Evolutionary conservation across 2,329 filamentous ascomycete species (phyloP), one percentile per base, ranked within the genome.

Genomic region (Botrytis sinoallii): DNA sequence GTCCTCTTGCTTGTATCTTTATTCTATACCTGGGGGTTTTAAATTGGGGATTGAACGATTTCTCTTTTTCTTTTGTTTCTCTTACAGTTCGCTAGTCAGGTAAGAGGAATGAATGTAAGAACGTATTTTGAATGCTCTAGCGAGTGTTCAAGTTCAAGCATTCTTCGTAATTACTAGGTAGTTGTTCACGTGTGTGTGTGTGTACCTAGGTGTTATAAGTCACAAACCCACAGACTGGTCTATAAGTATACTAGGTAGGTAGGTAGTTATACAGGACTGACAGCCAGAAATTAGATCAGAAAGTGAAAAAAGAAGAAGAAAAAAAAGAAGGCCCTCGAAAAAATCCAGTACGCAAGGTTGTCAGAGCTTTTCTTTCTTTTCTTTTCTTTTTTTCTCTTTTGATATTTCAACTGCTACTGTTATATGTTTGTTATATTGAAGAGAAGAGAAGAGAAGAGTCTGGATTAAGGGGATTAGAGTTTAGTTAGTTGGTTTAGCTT

Each of bases 321-420:
- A 38, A 38, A 8, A 38, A 38, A 38, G 35, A 42, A n/a, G n/a
- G 12, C 4, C 1, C 25, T n/a, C 48, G 22, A 5, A 52, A 14
- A 22, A 4, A 25, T 12, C 1, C 1, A 0, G 4, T 52, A n/a
- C 9, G 32, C 0, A 32, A 4, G 32, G n/a, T n/a, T n/a, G 22
- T n/a, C 10, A 14, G 10, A 52, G 10, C 20, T 5, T 52, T 14
- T 25, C 2, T n/a, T 52, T 22, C 7, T 35, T 35, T 35, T 40
- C 38, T 10, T 40, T 42, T 42, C 40, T 3, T 42, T 42, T 42
- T 12, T 42, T 42, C 1, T 42, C 1, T 42, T 1, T 40, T 10
- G 2, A 40, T 40, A 40, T 40, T 40, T 52, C 32, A 4, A 32
- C 4, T 32, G 32, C 3, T 32, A 4, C 4, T 32, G 32, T 32